phyloP scores from a whole-genome alignment of 2,329 filamentous ascomycete species.

The Phialophora chinensis region DNA sequence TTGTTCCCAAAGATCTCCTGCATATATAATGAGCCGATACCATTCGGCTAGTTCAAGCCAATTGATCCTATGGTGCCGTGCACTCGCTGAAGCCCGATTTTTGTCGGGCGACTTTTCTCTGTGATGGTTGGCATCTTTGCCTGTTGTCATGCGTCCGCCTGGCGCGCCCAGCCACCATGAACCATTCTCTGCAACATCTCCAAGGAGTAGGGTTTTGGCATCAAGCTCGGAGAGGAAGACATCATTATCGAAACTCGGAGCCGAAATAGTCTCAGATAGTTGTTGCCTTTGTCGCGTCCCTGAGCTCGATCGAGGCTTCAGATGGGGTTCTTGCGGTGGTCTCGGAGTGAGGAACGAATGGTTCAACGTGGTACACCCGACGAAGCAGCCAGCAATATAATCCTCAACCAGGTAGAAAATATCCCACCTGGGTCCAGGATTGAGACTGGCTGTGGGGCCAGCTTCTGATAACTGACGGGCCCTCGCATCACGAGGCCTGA shows the following conservation, averaged over 20 bases:
- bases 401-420: conserved; percentile 80
- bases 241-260: conserved; percentile 43
- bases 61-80: conserved; percentile 72
- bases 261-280: conserved; percentile 39
- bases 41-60: conserved; percentile 75
- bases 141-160: conserved; percentile 49
- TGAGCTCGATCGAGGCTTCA: conserved; percentile 45
- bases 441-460: not conserved
- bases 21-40: conserved; percentile 73
- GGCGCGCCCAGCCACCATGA: conserved; percentile 74
- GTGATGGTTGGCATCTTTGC: conserved; percentile 41
- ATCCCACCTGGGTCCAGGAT: conserved; percentile 15
- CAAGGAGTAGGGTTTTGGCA: conserved; percentile 74
- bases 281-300: conserved; percentile 45
- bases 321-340: conserved; percentile 46
- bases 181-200: conserved; percentile 80
- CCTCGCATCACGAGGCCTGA: conserved; percentile 11
- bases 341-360: conserved; percentile 70
- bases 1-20: conserved; percentile 70
- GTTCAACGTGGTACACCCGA: conserved; percentile 75
- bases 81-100: conserved; percentile 55
- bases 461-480: conserved; percentile 9
- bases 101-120: conserved; percentile 45
- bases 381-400: conserved; percentile 73
- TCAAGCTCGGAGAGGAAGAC: conserved; percentile 68